Base-by-base conservation (phyloP, 2,329 filamentous ascomycete species). In the Microthyrium microscopicum region DNA sequence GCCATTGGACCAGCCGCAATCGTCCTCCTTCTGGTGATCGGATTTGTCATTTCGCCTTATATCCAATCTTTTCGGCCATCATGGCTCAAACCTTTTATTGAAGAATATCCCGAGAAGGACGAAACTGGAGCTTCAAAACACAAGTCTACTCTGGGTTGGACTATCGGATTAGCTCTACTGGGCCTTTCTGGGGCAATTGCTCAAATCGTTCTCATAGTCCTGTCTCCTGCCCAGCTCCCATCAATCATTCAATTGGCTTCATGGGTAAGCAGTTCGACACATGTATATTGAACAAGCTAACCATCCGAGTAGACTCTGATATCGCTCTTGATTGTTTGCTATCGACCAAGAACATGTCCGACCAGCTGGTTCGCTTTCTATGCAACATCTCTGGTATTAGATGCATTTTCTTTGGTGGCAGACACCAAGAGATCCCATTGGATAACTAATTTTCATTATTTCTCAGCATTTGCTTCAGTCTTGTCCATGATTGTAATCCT, bases 401-500 rank as follows among this genome's bases (percentile, higher is more conserved):
- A 61, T 15, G 21, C 17, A 18, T 25, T 25, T 15, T 20, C 19
- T 25, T 22, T 26, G 13, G 24, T 33, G 31, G 31, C 18, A 17
- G 16, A 18, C 24, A 8, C 31, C 20, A 13, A 15, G 15, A 9
- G 22, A 15, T 18, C 22, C 27, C 3, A 26, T 46, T 59, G 11
- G 49, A 56, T 13, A 41, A 50, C 26, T 46, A 51, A 3, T 40
- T 46, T 11, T 26, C 48, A 42, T 48, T 43, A 42, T 15, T 20
- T 38, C 20, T 54, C 37, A 39, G 35, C 66, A 4, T 41, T 68
- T 5, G 40, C 53, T 4, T 57, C 67, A 1, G 40, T 68, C 5
- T 39, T 54, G 4, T 64, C 63, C 2, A 55, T 75, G 5, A 26
- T 61, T 3, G 42, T 69, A 11, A 66, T 81, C 31, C 47, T 82